Evolutionary conservation across 2,329 filamentous ascomycete genomes (phyloP).

Genomic region (Paecilomyces niveus): DNA sequence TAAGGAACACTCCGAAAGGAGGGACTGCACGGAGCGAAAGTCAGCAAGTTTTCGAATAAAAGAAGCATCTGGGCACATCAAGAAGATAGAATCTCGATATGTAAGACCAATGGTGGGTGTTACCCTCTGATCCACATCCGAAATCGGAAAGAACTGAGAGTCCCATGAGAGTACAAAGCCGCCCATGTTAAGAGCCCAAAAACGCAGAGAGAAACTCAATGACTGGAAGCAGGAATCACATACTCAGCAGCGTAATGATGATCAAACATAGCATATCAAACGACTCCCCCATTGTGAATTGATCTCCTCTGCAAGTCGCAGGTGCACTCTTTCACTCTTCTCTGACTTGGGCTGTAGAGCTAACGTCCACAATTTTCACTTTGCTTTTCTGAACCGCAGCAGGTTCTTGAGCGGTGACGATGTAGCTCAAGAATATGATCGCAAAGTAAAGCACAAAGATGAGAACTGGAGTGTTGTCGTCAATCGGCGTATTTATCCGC

Average conservation of each 20-base stretch:
- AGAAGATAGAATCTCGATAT: not conserved
- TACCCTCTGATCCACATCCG: not conserved
- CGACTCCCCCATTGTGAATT: not conserved
- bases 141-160: not conserved
- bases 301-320: not conserved
- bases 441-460: conserved; percentile 20
- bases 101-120: not conserved
- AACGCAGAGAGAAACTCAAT: not conserved
- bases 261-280: not conserved
- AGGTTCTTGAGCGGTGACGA: conserved; percentile 14
- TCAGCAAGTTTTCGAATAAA: not conserved
- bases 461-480: conserved; percentile 19
- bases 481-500: conserved; percentile 14
- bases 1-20: conserved; percentile 56
- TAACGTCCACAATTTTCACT: conserved; percentile 6
- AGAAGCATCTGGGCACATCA: not conserved
- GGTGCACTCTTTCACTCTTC: not conserved
- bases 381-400: not conserved
- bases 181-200: not conserved
- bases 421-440: conserved; percentile 18
- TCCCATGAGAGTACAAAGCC: not conserved
- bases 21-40: conserved; percentile 44
- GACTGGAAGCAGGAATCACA: not conserved
- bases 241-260: not conserved
- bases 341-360: not conserved